Conservation (phyloP, 2,329 filamentous ascomycete genomes). For the Alternaria incomplexa region DNA sequence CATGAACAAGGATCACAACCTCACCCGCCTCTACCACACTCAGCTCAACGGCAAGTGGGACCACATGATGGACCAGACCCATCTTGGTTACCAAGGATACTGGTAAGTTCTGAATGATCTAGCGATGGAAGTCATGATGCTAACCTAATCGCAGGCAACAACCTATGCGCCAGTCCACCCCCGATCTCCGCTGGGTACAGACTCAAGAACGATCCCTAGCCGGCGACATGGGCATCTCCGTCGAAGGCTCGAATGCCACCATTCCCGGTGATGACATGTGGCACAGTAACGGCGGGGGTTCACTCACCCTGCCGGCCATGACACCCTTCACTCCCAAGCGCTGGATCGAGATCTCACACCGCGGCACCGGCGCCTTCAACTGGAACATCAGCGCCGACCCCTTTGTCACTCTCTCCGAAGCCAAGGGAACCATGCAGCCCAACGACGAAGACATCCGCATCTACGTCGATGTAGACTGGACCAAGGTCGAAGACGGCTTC, state of each 20-base stretch:
- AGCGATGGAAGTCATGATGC: neutral
- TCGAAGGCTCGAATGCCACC: constrained; percentile 70
- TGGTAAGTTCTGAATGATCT: constrained; percentile 46
- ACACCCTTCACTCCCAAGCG: constrained; percentile 44
- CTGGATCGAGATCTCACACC: constrained; percentile 47
- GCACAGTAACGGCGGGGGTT: constrained; percentile 56
- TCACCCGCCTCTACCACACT: constrained; percentile 44
- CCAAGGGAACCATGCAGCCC: constrained; percentile 39
- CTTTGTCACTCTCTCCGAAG: constrained; percentile 45
- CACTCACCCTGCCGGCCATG: constrained; percentile 38
- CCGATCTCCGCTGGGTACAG: constrained; percentile 66
- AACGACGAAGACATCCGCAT: constrained; percentile 41
- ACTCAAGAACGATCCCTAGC: constrained; percentile 63
- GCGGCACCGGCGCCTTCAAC: constrained; percentile 38
- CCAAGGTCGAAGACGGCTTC: constrained; percentile 31
- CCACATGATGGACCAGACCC: constrained; percentile 51
- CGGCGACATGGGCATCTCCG: constrained; percentile 67
- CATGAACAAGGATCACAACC: constrained; percentile 46
- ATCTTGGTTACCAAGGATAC: constrained; percentile 49
- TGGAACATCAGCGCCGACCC: constrained; percentile 48
- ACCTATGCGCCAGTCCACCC: constrained; percentile 72
- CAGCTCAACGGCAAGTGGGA: constrained; percentile 49
- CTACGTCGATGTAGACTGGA: constrained; percentile 48
- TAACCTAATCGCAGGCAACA: constrained; percentile 62
- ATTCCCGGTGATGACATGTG: constrained; percentile 71